Base-by-base conservation (phyloP, 306 rosid species). In the Cucurbita argyrosperma region DNA sequence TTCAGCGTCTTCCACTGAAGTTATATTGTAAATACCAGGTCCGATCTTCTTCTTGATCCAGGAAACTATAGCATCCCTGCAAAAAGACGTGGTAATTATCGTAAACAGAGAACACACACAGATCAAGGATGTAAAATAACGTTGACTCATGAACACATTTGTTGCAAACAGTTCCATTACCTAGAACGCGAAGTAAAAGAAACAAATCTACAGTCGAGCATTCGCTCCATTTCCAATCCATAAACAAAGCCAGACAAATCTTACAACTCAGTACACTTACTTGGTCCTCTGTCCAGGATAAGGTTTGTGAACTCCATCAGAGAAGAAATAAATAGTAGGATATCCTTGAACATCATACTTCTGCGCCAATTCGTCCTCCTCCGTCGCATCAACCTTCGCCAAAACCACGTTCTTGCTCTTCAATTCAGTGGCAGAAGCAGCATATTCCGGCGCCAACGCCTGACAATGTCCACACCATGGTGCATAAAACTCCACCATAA, bases 381-480 rank as follows among this genome's bases (percentile, higher is more conserved):
- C 97, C 11, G 99, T 82, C 7, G 92, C 97, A 76, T 95, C 99
- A 4, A 95, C 87, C 77, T 91, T 95, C 0, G 97, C 97, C 84
- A 95, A 74, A 67, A 83, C 71, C 18, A 95, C 96, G 54, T 84
- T 76, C 42, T 90, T 85, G 10, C 78, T 84, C 85, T 89, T 89
- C 76, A 95, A 84, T 75, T 87, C 99, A 1, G 97, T 89, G 1
- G 99, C 97, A 1, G 99, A 97, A 0, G 97, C 86, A 1, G 96
- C 92, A 60, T 88, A 95, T 74, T 91, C 99, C 0, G 99, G 99
- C 4, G 96, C 91, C 79, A 95, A 58, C 6, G 99, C 96, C 80
- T 95, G 96, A 79, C 99, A 91, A 80, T 95, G 99, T 8, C 97
- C 99, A 60, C 99, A 95, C 99, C 99, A 95, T 5, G 99, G 96